Percentiles rank a stretch among this genome's conserved stretches.
These are phyloP conservation scores for Lactifluus volemus DNA, from an alignment of 768 basidiomycete species.

Conservation along the genomic window DNA sequence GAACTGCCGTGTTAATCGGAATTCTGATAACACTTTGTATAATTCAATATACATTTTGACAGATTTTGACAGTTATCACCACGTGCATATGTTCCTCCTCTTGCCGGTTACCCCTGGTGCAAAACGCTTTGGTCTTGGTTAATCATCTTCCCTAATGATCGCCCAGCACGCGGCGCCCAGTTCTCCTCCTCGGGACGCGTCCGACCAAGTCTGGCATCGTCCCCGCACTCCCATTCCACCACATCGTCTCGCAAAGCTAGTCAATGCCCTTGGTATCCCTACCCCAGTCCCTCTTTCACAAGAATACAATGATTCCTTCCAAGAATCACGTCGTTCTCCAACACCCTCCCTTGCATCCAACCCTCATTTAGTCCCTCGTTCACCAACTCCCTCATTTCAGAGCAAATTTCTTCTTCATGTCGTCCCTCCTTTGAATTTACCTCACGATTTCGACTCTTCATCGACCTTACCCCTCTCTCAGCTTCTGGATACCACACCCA, in stretches of 20 bases:
- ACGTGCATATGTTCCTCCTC: no score
- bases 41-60: no score
- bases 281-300: slow-evolving; percentile 55
- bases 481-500: slow-evolving; percentile 74
- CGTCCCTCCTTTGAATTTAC: slow-evolving; percentile 66
- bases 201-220: slow-evolving; percentile 39
- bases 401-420: slow-evolving; percentile 78
- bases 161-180: background rate
- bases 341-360: slow-evolving; percentile 32
- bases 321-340: slow-evolving; percentile 25
- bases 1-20: no score
- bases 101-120: no score
- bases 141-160: background rate
- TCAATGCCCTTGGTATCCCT: slow-evolving; percentile 77
- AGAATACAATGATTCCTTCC: background rate
- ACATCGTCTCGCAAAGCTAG: slow-evolving; percentile 69
- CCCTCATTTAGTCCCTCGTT: slow-evolving; percentile 31
- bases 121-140: no score
- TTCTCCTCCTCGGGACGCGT: background rate
- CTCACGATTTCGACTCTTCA: slow-evolving; percentile 46
- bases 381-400: slow-evolving; percentile 32
- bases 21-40: no score
- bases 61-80: no score
- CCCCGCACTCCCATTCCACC: slow-evolving; percentile 69
- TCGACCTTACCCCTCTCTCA: slow-evolving; percentile 41